phyloP scores from a whole-genome alignment of 441 rosid species.

The Gossypium aridum region DNA sequence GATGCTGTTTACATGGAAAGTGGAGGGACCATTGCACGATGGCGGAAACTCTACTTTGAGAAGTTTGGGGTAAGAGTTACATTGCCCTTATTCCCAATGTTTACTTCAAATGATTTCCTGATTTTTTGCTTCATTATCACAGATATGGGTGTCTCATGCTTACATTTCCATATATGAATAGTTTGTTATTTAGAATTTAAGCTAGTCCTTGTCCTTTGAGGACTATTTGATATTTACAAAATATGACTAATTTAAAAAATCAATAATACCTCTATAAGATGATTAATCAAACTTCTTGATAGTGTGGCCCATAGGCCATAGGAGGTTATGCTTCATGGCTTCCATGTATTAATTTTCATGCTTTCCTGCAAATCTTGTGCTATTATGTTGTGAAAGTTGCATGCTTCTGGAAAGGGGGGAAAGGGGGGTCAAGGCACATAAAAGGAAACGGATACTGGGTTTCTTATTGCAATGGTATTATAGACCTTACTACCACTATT shows the following conservation, averaged over 20 bases:
- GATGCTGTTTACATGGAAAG: conserved; percentile 41
- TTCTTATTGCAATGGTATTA: conserved; percentile 12
- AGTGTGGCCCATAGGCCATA: background rate
- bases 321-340: background rate
- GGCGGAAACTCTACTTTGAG: conserved; percentile 42
- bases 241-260: background rate
- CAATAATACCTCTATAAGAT: background rate
- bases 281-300: background rate
- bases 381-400: background rate
- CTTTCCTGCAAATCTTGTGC: conserved; percentile 2
- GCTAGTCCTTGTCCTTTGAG: background rate
- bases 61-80: conserved; percentile 41
- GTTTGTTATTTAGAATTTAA: background rate
- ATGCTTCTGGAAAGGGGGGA: background rate
- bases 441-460: background rate
- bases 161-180: background rate
- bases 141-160: background rate
- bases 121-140: background rate
- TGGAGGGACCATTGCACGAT: conserved; percentile 46
- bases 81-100: background rate
- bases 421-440: background rate
- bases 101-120: background rate
- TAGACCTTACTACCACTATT: conserved; percentile 9
- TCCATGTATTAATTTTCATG: background rate
- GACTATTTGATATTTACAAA: background rate